These are phyloP conservation scores for Heterobasidion annosum DNA, from an alignment of 1,284 basidiomycete genomes.

Conservation along the genomic window DNA sequence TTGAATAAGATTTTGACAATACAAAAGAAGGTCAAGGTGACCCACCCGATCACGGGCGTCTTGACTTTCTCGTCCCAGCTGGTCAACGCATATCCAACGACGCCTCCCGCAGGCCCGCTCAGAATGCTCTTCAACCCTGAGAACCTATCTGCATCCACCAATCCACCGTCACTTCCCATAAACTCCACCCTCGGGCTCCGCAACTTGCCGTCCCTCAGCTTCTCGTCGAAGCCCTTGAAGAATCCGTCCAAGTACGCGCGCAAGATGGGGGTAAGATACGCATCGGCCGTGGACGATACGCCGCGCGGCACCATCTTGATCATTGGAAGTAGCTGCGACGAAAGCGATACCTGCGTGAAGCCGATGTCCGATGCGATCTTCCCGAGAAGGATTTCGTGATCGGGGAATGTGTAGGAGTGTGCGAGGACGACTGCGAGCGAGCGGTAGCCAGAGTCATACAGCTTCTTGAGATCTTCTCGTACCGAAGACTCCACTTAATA, in stretches of 20 bases:
- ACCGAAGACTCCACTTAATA: constrained; percentile 39
- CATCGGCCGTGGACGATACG: constrained; percentile 89
- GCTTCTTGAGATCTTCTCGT: constrained; percentile 49
- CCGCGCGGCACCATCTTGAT: constrained; percentile 94
- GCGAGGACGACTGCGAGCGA: constrained; percentile 82
- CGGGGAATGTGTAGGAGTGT: constrained; percentile 89
- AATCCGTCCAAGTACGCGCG: constrained; percentile 87
- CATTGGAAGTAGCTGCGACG: constrained; percentile 85
- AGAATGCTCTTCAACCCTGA: constrained; percentile 85
- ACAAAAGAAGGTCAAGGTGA: constrained; percentile 5
- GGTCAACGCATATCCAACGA: constrained; percentile 82
- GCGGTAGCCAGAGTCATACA: constrained; percentile 74
- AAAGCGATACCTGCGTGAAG: constrained; percentile 85
- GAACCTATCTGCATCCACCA: constrained; percentile 82
- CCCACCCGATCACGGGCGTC: constrained; percentile 68
- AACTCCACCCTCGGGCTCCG: constrained; percentile 64
- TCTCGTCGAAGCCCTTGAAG: constrained; percentile 80
- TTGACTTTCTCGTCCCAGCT: constrained; percentile 66
- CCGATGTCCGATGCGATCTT: constrained; percentile 70
- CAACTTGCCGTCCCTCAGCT: constrained; percentile 41
- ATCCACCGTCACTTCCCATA: constrained; percentile 83
- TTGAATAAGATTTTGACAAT: background rate
- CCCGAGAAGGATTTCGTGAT: constrained; percentile 72
- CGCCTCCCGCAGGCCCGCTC: constrained; percentile 83
- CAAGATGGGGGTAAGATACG: constrained; percentile 91